Percentiles rank a stretch among this genome's conserved stretches.
Evolutionary conservation across 805 yeast species (phyloP).

Genomic region (Yarrowia divulgata): DNA sequence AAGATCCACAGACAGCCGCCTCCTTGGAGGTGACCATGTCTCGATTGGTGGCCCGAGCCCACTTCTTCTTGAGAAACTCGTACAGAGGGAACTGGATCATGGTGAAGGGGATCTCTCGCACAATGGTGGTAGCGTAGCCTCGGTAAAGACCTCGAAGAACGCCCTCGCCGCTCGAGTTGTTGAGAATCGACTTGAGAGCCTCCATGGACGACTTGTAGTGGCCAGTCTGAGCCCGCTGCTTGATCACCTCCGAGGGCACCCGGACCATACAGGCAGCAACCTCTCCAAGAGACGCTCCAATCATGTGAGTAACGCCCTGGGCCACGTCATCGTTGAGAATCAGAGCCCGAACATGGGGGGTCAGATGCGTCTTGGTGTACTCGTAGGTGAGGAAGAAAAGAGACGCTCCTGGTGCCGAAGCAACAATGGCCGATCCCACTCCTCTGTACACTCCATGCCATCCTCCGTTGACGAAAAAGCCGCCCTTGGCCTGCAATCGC

Average conservation of each 20-base stretch:
- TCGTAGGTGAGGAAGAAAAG: conserved; percentile 87
- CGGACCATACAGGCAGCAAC: conserved; percentile 91
- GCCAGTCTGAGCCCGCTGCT: conserved; percentile 90
- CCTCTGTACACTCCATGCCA: conserved; percentile 92
- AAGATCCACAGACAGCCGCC: conserved; percentile 89
- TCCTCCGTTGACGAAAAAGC: conserved; percentile 92
- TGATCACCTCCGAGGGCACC: conserved; percentile 96
- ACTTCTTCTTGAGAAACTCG: conserved; percentile 76
- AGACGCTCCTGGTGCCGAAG: conserved; percentile 89
- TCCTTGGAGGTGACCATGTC: conserved; percentile 65
- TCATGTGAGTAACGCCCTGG: conserved; percentile 73
- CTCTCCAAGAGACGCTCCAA: conserved; percentile 88
- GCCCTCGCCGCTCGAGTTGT: conserved; percentile 79
- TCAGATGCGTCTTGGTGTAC: conserved; percentile 61
- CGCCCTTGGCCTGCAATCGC: conserved; percentile 92
- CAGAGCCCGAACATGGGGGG: conserved; percentile 50
- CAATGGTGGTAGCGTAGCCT: conserved; percentile 91
- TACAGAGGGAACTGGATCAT: conserved; percentile 94
- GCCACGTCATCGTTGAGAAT: conserved; percentile 48
- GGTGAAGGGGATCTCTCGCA: conserved; percentile 97
- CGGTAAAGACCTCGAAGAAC: conserved; percentile 78
- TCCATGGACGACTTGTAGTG: conserved; percentile 64
- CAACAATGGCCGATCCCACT: conserved; percentile 89
- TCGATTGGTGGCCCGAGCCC: conserved; percentile 56
- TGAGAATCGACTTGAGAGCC: conserved; percentile 68